Evolutionary conservation across 371 early-diverging fungal genomes (phyloP).

Genomic region (Syncephalastrum monosporum): DNA sequence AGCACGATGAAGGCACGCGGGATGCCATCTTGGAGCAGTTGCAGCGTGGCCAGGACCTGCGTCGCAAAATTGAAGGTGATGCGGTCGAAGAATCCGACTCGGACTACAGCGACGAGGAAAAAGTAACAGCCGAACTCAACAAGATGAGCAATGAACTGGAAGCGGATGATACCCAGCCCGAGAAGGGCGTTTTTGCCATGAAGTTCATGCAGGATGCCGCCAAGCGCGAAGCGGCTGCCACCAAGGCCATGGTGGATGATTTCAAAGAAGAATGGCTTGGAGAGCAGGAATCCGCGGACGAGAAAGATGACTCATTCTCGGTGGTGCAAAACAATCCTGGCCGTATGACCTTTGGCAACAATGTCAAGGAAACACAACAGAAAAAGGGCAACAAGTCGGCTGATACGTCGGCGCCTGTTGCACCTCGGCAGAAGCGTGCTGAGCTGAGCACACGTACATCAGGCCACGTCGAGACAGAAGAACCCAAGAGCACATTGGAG

Average conservation of each 20-base stretch:
- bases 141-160: conserved; percentile 47
- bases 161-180: conserved; percentile 55
- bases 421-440: conserved; percentile 1
- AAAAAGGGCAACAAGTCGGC: conserved; percentile 8
- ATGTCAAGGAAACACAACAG: conserved; percentile 13
- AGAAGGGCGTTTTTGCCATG: conserved; percentile 89
- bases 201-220: conserved; percentile 94
- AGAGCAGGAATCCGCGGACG: conserved; percentile 42
- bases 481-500: conserved; percentile 18
- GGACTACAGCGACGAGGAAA: conserved; percentile 54
- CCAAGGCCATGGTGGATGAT: conserved; percentile 52
- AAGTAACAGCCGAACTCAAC: conserved; percentile 37
- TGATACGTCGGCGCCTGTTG: too few relatives aligned
- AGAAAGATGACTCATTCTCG: conserved; percentile 27
- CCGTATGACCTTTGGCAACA: conserved; percentile 60
- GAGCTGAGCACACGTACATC: conserved; percentile 50
- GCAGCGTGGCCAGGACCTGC: conserved; percentile 77
- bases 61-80: conserved; percentile 76
- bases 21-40: conserved; percentile 87
- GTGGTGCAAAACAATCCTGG: conserved; percentile 58
- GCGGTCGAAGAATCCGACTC: conserved; percentile 56
- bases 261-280: conserved; percentile 43
- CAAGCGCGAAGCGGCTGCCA: conserved; percentile 49
- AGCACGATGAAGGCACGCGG: conserved; percentile 71
- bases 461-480: conserved; percentile 46